phyloP scores from a whole-genome alignment of 768 basidiomycete genomes.

The Lentinula detonsa region DNA sequence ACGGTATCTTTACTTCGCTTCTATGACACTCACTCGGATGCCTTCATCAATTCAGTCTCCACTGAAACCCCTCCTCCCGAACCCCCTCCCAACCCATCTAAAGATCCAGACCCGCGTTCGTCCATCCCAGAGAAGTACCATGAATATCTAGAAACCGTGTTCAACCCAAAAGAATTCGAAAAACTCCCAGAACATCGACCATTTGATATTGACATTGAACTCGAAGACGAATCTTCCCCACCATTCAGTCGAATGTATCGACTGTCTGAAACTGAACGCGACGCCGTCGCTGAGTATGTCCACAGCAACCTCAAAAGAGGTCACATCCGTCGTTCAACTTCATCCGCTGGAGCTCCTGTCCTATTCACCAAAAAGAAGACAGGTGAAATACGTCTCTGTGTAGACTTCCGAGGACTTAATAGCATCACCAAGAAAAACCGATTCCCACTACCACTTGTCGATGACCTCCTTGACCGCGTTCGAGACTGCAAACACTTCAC shows the following conservation, averaged over 20 bases:
- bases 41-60: too few relatives aligned
- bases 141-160: too few relatives aligned
- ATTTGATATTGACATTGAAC: conserved; percentile 25
- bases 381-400: conserved; percentile 17
- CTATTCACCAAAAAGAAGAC: conserved; percentile 20
- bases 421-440: conserved; percentile 22
- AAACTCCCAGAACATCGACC: conserved; percentile 20
- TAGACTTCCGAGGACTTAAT: conserved; percentile 14
- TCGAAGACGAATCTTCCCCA: conserved; percentile 20
- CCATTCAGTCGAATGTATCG: conserved; percentile 24
- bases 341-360: conserved; percentile 15
- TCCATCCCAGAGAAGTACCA: too few relatives aligned
- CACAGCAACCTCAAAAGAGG: conserved; percentile 22
- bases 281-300: conserved; percentile 23
- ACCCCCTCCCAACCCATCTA: too few relatives aligned
- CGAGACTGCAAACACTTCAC: too few relatives aligned
- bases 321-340: conserved; percentile 18
- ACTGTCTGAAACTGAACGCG: conserved; percentile 21
- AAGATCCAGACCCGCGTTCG: too few relatives aligned
- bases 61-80: too few relatives aligned
- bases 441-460: conserved; percentile 26
- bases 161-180: conserved; percentile 3
- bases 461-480: conserved; percentile 20
- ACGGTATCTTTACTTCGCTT: too few relatives aligned
- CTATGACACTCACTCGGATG: too few relatives aligned